Evolutionary conservation across 169 alveolate genomes (phyloP), one percentile per base, ranked within the genome.

Genomic region (Plasmodium vinckei): DNA sequence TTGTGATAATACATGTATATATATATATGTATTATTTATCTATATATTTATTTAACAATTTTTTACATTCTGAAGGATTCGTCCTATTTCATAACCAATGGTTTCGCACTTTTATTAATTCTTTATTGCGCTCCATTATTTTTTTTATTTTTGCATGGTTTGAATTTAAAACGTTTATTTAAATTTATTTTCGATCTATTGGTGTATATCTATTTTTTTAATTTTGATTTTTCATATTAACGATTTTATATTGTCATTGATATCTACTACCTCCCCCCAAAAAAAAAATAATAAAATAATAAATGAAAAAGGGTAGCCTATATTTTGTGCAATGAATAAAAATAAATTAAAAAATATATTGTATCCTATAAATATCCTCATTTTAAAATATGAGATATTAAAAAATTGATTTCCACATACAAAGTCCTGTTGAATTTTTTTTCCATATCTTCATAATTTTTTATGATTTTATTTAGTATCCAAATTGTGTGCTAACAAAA

Each of bases 121-220:
- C 42, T 3, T 51, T 15, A 51, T 51, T 51, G 3, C 19, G 19
- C 19, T 9, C 19, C 19, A 3, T 51, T 51, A 13, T 51, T 51
- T 51, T 51, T 51, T 51, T 51, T 51, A 13, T 51, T 51, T 51
- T 51, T 51, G n/a, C 59, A 51, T 51, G 19, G 23, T 51, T 51
- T 51, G 23, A 51, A 13, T 51, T 51, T 51, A 15, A 15, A 51
- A 3, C 23, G 19, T 51, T 51, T 51, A 51, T 23, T 68, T 68
- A 42, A 42, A 42, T 68, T 27, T 5, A n/a, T 68, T 47, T 13
- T 39, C 42, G 46, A 13, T 68, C 42, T 39, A 68, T 3, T 9
- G 56, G 39, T 49, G 65, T 67, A 27, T n/a, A 27, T 27, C n/a
- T 68, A 25, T 68, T 44, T 68, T n/a, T 47, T 44, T 51, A 17